These are phyloP conservation scores for Sonneratia alba DNA, from an alignment of 345 rosid species.

Conservation along the genomic window DNA sequence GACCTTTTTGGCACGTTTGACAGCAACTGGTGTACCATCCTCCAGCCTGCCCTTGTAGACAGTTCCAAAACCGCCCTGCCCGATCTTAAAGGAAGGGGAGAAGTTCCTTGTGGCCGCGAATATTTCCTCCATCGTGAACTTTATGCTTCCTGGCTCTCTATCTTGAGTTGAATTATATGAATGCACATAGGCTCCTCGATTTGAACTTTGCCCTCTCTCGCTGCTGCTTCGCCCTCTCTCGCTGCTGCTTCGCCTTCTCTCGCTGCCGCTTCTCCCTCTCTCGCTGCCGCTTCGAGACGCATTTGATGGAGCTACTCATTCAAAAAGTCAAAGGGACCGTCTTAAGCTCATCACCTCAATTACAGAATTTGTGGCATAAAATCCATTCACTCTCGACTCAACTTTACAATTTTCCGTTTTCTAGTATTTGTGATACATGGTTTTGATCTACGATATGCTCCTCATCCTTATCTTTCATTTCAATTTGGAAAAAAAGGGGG, in stretches of 20 bases:
- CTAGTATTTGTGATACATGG: too few relatives aligned
- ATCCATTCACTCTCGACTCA: neutral
- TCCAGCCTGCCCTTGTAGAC: constrained; percentile 74
- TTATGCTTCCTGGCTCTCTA: constrained; percentile 32
- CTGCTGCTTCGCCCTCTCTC: constrained; percentile 16
- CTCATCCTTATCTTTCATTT: too few relatives aligned
- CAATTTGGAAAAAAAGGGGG: neutral
- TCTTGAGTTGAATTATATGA: constrained; percentile 21
- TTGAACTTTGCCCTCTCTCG: constrained; percentile 33
- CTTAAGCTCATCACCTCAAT: neutral
- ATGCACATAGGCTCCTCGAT: constrained; percentile 23
- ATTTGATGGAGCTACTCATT: constrained; percentile 19
- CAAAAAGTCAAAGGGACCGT: neutral
- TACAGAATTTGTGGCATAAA: neutral
- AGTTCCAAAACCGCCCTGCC: constrained; percentile 88
- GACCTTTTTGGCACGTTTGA: constrained; percentile 92
- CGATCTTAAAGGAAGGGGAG: constrained; percentile 72
- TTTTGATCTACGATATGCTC: too few relatives aligned
- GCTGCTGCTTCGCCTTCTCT: constrained; percentile 14
- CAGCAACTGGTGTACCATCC: constrained; percentile 68
- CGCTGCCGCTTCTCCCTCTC: constrained; percentile 25
- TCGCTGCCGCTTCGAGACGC: constrained; percentile 22
- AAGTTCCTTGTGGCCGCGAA: constrained; percentile 61
- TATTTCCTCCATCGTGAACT: constrained; percentile 59
- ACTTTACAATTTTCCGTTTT: too few relatives aligned